Base-by-base conservation (phyloP, 2,329 filamentous ascomycete species). In the Curvularia sp. region DNA sequence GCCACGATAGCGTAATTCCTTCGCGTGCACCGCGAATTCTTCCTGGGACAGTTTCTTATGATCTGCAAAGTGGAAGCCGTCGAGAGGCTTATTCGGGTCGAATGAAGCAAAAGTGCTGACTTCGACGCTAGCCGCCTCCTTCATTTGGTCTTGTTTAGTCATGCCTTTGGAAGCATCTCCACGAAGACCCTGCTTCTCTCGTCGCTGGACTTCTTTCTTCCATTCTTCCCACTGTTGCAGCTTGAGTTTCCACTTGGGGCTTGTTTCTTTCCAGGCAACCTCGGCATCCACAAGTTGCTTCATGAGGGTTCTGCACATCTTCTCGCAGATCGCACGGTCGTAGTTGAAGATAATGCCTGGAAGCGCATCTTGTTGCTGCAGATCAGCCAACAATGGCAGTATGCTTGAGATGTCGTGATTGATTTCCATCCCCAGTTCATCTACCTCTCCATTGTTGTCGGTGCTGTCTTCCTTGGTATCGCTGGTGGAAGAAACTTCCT, bases 301-400 rank as follows among this genome's bases (percentile, higher is more conserved):
- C 1, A 88, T 71, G 0, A 93, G 66, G 0, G 75, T 67, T 24
- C 73, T 65, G 26, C 85, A 83, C 28, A 89, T 84, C 9, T 75
- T 72, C 73, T 92, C 89, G 66, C 91, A 93, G 30, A 79, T 75
- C 1, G 75, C 74, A 48, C 89, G 86, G 63, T 93, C 88, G 65
- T 91, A 94, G 70, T 91, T 91, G 80, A 94, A 94, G 1, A 93
- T 74, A 12, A 94, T 86, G 0, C 88, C 90, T 0, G 90, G 91
- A 0, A 94, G 80, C 0, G 88, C 89, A 55, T 86, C 84, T 55
- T 87, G 84, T 15, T 81, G 78, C 49, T 91, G 84, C 0, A 93
- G 80, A 31, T 87, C 83, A 15, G 79, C 81, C 0, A 89, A 78
- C 30, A 91, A 76, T 1, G 86, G 82, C 18, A 90, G 76, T 3